Evolutionary conservation across 805 yeast genomes (phyloP), one percentile per base, ranked within the genome.

Genomic region (Allodekkera sacchari): DNA sequence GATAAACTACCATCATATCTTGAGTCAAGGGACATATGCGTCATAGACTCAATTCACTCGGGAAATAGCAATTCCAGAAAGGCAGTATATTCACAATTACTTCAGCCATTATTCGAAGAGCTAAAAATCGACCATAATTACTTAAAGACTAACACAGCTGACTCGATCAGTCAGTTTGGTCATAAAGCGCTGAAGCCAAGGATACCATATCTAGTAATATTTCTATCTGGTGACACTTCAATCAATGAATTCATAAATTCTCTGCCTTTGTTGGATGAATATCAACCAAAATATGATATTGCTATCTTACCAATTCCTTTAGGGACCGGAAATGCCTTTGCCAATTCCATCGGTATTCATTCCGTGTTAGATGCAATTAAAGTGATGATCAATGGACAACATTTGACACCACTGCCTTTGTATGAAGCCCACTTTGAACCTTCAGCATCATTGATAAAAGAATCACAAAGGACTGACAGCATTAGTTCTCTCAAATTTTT

Each of bases 181-280:
- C n/a, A 16, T 0, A 20, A 34, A 8, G 4, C 35, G 1, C 38
- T 71, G 6, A 41, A 47, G n/a, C 22, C 31, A 0, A 32, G 43
- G 0, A 21, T 35, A 7, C 28, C 38, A 9, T 47, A 62, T 16
- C 68, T 81, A 1, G 57, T 81, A 7, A 49, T 83, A 3, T 57
- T 87, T 22, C 53, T 88, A 7, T 80, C 94, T 23, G 96, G 96
- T 2, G 96, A 88, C 48, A 87, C 96, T 1, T 77, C 94, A 1
- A 59, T 84, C 5, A 74, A 70, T 30, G 96, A 88, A 51, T 72
- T 88, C 31, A 44, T 84, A 34, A 87, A 87, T 49, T 61, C 38
- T 25, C 16, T 35, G 11, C 28, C 28, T 9, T 14, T 53, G 13
- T 50, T 68, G 3, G 21, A 27, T 4, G 7, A 10, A 17, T 18